Conservation (phyloP, 2,329 filamentous ascomycete genomes). For the Ophiocordyceps sinensis region DNA sequence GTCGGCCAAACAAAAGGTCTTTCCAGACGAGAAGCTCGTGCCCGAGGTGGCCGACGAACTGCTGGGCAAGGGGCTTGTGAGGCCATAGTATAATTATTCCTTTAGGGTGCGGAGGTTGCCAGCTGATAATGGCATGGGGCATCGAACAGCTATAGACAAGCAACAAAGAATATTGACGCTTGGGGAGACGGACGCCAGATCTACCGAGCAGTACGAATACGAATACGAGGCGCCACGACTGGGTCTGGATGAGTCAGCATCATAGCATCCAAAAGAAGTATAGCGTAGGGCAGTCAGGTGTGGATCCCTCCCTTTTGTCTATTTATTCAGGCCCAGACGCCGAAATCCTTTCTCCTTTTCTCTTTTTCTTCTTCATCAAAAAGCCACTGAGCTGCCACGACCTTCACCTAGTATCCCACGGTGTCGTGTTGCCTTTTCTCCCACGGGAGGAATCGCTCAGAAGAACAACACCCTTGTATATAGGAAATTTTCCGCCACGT, state of each 20-base stretch:
- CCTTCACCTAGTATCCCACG: conserved; percentile 42
- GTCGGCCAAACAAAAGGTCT: conserved; percentile 37
- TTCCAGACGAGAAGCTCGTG: conserved; percentile 44
- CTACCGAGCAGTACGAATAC: no score
- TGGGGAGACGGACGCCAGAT: no score
- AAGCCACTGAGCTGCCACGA: conserved; percentile 51
- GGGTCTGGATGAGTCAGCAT: no score
- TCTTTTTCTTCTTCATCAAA: conserved; percentile 42
- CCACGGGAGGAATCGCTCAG: conserved; percentile 33
- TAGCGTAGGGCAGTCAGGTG: background rate
- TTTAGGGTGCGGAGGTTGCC: background rate
- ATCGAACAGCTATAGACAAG: no score
- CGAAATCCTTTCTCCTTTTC: conserved; percentile 18
- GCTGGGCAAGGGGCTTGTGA: conserved; percentile 33
- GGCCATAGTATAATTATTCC: conserved; percentile 8
- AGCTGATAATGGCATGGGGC: no score
- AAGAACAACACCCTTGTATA: conserved; percentile 44
- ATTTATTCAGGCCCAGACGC: background rate
- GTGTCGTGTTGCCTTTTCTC: conserved; percentile 48
- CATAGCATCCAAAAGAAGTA: background rate
- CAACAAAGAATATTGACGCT: no score
- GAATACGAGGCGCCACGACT: no score
- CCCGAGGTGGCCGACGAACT: conserved; percentile 36
- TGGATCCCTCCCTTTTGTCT: background rate
- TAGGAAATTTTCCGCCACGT: conserved; percentile 44